phyloP scores from a whole-genome alignment of 345 rosid genomes.

The Erodium maritimum region DNA sequence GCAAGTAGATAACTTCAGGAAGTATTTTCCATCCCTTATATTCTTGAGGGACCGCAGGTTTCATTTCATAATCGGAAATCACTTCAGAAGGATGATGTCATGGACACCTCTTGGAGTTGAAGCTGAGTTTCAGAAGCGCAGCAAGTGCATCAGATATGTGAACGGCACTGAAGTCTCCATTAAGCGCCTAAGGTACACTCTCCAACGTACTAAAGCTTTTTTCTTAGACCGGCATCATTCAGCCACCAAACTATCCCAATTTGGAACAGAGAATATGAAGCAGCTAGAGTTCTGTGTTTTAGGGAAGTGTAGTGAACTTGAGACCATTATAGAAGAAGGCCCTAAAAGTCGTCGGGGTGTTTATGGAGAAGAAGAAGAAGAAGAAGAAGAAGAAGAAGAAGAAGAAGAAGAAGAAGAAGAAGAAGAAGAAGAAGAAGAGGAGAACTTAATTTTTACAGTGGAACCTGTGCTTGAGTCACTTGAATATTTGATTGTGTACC shows the following conservation, averaged over 20 bases:
- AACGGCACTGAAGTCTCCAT: constrained; percentile 4
- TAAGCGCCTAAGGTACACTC: constrained; percentile 3
- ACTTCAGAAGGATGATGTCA: constrained; percentile 5
- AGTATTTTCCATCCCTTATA: not conserved
- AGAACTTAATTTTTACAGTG: too few species aligned
- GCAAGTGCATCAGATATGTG: constrained; percentile 12
- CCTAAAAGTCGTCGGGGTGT: too few species aligned
- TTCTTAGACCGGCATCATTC: constrained; percentile 10
- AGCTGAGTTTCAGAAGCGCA: not conserved
- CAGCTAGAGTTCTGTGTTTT: constrained; percentile 9
- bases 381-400: too few species aligned
- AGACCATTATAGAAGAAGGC: constrained; percentile 6
- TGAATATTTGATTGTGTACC: constrained; percentile 8
- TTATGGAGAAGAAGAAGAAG: not conserved
- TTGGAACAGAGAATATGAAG: constrained; percentile 9
- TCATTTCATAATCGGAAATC: constrained; percentile 9
- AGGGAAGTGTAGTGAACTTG: constrained; percentile 10
- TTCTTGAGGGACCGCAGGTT: constrained; percentile 1
- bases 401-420: too few species aligned
- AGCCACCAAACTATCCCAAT: constrained; percentile 6
- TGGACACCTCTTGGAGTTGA: constrained; percentile 9
- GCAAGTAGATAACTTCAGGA: not conserved
- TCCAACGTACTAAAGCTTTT: constrained; percentile 8
- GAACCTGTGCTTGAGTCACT: constrained; percentile 1
- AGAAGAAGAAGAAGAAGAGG: too few species aligned